phyloP scores from a whole-genome alignment of 2,329 filamentous ascomycete species.

The Arthroderma sp. region DNA sequence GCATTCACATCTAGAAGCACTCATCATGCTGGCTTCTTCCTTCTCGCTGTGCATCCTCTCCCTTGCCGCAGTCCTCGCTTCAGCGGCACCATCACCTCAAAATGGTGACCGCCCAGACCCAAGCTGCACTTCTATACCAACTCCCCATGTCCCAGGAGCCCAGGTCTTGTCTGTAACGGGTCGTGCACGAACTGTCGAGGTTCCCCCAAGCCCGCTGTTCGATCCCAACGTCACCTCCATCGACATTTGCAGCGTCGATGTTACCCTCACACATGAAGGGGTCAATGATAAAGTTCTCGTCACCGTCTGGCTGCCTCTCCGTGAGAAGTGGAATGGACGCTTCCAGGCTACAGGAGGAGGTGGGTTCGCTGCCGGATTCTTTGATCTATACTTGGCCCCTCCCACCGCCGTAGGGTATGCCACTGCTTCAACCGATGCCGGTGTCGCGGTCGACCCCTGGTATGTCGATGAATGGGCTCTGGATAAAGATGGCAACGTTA shows the following conservation, averaged over 20 bases:
- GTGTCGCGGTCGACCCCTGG: not conserved
- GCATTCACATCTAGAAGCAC: no score
- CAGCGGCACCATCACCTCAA: not conserved
- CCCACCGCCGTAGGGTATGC: not conserved
- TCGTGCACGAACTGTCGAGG: not conserved
- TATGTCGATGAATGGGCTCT: not conserved
- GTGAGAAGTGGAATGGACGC: conserved; percentile 1
- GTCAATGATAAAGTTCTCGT: not conserved
- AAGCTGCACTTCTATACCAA: not conserved
- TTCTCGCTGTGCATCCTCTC: not conserved
- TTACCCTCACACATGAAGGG: not conserved
- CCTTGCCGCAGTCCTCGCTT: not conserved
- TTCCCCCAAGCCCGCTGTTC: not conserved
- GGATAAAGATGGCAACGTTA: not conserved
- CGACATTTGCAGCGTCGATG: not conserved
- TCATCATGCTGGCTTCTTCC: not conserved
- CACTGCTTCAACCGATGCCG: not conserved
- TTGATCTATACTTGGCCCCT: not conserved
- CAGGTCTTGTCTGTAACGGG: not conserved
- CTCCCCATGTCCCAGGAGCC: not conserved
- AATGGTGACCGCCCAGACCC: not conserved
- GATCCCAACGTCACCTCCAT: not conserved
- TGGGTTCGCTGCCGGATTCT: not conserved
- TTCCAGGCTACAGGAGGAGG: not conserved
- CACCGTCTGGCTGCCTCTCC: not conserved